Percentiles rank a stretch among this genome's conserved stretches.
Evolutionary conservation across 495 filamentous ascomycete species (phyloP).

Genomic region (Jackrogersella minutella): DNA sequence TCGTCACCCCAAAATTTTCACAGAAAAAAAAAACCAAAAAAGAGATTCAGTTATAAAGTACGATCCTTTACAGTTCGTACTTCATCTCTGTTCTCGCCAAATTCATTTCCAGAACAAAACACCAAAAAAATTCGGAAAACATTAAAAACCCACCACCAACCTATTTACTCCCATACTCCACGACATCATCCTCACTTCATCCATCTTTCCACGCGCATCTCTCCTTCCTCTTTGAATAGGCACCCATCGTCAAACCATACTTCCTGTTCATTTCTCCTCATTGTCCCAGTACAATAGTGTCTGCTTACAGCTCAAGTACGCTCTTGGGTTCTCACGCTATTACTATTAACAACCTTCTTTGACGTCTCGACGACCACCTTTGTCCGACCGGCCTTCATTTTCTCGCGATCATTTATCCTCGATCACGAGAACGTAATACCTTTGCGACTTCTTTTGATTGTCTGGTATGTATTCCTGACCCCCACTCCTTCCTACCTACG

Average conservation of each 20-base stretch:
- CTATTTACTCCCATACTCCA: slow-evolving; percentile 35
- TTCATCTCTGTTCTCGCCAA: slow-evolving; percentile 52
- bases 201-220: slow-evolving; percentile 16
- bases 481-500: background rate
- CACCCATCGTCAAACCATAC: slow-evolving; percentile 7
- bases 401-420: slow-evolving; percentile 19
- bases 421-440: slow-evolving; percentile 26
- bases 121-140: slow-evolving; percentile 65
- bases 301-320: slow-evolving; percentile 27
- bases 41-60: slow-evolving; percentile 46
- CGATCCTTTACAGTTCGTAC: slow-evolving; percentile 44
- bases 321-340: slow-evolving; percentile 19
- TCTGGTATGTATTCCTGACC: slow-evolving; percentile 18
- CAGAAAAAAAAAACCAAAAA: slow-evolving; percentile 46
- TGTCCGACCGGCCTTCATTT: slow-evolving; percentile 29
- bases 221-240: slow-evolving; percentile 17
- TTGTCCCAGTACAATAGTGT: background rate
- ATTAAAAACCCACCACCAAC: slow-evolving; percentile 39
- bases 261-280: slow-evolving; percentile 19
- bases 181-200: slow-evolving; percentile 28
- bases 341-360: slow-evolving; percentile 21
- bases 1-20: slow-evolving; percentile 38
- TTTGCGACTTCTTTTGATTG: slow-evolving; percentile 24
- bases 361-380: slow-evolving; percentile 33
- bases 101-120: slow-evolving; percentile 53